A percentile compares a stretch with the other conserved stretches of the same genome.
Conservation (phyloP, 768 basidiomycete genomes). For the Boletus vermiculosoides region DNA sequence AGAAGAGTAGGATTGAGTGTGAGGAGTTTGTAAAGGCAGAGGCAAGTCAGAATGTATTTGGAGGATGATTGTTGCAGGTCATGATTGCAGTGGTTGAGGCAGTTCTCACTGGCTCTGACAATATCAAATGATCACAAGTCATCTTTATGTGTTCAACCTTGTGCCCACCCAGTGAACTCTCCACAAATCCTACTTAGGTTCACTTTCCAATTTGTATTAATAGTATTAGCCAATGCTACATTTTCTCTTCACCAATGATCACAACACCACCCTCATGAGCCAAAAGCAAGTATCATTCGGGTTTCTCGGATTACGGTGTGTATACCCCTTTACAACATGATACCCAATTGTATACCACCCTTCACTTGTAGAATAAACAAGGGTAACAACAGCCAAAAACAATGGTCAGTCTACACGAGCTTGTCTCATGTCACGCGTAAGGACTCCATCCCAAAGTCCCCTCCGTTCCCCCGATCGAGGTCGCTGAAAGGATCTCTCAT, state of each 20-base stretch:
- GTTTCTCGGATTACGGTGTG: not conserved
- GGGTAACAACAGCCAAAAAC: not conserved
- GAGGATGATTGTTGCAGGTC: not conserved
- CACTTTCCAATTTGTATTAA: not conserved
- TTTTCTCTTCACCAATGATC: not conserved
- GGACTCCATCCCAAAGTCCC: constrained; percentile 45
- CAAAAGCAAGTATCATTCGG: not conserved
- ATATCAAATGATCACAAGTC: not conserved
- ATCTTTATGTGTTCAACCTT: not conserved
- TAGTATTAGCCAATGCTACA: not conserved
- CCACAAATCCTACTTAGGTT: not conserved
- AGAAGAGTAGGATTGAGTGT: constrained; percentile 64
- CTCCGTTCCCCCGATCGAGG: constrained; percentile 37
- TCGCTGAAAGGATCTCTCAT: constrained; percentile 79
- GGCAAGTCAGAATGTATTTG: constrained; percentile 40
- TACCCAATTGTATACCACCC: not conserved
- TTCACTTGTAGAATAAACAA: not conserved
- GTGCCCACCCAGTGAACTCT: not conserved
- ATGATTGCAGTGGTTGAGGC: not conserved
- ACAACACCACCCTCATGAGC: not conserved
- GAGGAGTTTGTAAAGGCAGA: constrained; percentile 60
- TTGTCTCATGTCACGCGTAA: constrained; percentile 21
- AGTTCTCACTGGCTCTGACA: not conserved
- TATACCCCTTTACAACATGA: not conserved
- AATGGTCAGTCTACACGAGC: not conserved